Conservation (phyloP, 1,284 basidiomycete species). For the Exobasidium rhododendri region DNA sequence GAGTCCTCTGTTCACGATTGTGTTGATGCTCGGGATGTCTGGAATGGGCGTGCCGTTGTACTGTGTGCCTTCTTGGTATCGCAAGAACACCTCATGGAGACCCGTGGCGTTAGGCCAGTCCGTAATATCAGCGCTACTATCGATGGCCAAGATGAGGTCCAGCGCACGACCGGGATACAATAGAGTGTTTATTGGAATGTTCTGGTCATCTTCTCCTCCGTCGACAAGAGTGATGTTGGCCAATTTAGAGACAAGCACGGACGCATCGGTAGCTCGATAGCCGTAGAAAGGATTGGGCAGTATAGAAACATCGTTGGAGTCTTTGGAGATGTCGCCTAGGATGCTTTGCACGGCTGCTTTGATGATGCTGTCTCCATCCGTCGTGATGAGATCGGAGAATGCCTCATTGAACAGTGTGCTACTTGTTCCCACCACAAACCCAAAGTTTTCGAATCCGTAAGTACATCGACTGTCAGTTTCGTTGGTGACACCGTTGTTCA, state of each 20-base stretch:
- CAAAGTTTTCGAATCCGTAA: constrained; percentile 44
- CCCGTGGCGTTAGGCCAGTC: constrained; percentile 65
- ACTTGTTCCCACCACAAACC: constrained; percentile 41
- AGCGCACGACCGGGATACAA: constrained; percentile 65
- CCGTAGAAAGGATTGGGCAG: constrained; percentile 58
- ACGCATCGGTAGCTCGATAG: constrained; percentile 19
- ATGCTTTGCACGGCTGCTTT: constrained; percentile 32
- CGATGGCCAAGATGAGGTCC: constrained; percentile 70
- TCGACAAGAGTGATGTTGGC: constrained; percentile 47
- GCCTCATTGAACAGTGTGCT: constrained; percentile 56
- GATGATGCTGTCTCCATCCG: constrained; percentile 28
- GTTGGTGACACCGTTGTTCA: constrained; percentile 33
- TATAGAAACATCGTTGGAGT: constrained; percentile 57
- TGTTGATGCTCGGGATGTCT: constrained; percentile 57
- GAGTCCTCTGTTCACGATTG: constrained; percentile 66
- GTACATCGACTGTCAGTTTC: constrained; percentile 25
- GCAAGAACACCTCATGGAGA: constrained; percentile 53
- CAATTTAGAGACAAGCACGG: constrained; percentile 15
- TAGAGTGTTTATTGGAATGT: constrained; percentile 66
- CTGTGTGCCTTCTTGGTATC: constrained; percentile 19
- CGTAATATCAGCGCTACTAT: constrained; percentile 63
- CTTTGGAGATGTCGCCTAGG: constrained; percentile 29
- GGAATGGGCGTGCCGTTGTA: constrained; percentile 56
- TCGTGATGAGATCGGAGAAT: constrained; percentile 37
- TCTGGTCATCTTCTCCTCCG: constrained; percentile 57